These are phyloP conservation scores for Plectranthus barbatus DNA, from an alignment of 257 asterid genomes.

Conservation along the genomic window DNA sequence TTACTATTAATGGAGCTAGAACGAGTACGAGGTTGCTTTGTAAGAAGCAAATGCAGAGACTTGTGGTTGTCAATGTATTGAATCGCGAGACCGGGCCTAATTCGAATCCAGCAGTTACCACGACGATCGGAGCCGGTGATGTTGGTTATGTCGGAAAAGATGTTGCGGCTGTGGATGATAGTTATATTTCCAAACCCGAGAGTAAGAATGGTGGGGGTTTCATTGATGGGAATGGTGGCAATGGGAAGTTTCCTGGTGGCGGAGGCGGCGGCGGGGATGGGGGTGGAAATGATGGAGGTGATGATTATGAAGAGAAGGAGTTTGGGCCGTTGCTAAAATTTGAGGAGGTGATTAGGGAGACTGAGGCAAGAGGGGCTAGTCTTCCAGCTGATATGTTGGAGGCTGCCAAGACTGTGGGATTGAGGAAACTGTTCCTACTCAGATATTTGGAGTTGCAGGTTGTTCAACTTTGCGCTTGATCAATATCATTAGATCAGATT, in stretches of 20 bases:
- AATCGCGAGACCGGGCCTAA: conserved; percentile 35
- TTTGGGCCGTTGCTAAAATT: conserved; percentile 80
- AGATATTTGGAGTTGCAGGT: conserved; percentile 95
- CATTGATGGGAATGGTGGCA: conserved; percentile 35
- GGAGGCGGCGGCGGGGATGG: conserved; percentile 24
- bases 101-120: no score
- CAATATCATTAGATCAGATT: not conserved
- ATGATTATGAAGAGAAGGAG: conserved; percentile 61
- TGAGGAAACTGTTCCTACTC: conserved; percentile 53
- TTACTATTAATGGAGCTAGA: conserved; percentile 11
- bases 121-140: no score
- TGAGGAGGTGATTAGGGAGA: conserved; percentile 82
- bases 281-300: conserved; percentile 24
- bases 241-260: not conserved
- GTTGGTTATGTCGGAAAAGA: conserved; percentile 22
- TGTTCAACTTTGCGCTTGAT: not conserved
- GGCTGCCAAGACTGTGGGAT: conserved; percentile 82
- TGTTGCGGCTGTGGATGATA: conserved; percentile 15
- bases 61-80: conserved; percentile 32
- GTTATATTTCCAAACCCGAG: conserved; percentile 14
- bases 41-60: conserved; percentile 20
- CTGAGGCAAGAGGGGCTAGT: conserved; percentile 63
- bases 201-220: conserved; percentile 27
- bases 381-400: conserved; percentile 93
- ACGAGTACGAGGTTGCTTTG: conserved; percentile 18